Conservation (phyloP, 257 asterid genomes). For the Ophiorrhiza pumila region DNA sequence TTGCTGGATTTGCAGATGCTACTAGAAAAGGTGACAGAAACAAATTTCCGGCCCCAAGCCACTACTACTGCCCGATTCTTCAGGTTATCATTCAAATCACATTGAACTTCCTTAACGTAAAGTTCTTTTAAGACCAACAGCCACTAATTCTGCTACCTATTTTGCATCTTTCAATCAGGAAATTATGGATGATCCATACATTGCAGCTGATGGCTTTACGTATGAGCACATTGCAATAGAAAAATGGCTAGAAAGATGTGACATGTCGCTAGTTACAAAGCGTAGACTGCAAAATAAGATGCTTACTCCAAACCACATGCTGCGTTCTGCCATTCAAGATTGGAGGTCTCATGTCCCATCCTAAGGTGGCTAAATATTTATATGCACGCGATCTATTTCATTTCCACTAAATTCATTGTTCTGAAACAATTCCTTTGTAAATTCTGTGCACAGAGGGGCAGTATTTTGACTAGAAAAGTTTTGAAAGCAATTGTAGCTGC, state of each 20-base stretch:
- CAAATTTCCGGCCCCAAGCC: slow-evolving; percentile 47
- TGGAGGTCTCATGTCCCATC: slow-evolving; percentile 39
- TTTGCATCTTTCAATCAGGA: slow-evolving; percentile 47
- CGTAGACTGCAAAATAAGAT: slow-evolving; percentile 43
- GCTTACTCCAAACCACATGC: slow-evolving; percentile 63
- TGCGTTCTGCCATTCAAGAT: slow-evolving; percentile 67
- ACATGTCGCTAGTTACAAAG: slow-evolving; percentile 70
- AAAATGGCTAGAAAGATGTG: slow-evolving; percentile 58
- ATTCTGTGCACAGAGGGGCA: background rate
- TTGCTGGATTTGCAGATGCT: slow-evolving; percentile 60
- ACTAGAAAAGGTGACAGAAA: slow-evolving; percentile 24
- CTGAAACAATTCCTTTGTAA: background rate
- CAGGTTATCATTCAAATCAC: slow-evolving; percentile 40
- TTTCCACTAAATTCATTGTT: background rate
- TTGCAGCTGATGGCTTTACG: slow-evolving; percentile 89
- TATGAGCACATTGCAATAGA: slow-evolving; percentile 71
- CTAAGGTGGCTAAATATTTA: background rate
- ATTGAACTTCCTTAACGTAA: background rate
- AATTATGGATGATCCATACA: slow-evolving; percentile 74
- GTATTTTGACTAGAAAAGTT: background rate
- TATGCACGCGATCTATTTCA: background rate
- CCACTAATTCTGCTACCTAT: slow-evolving; percentile 19
- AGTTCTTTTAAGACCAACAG: background rate
- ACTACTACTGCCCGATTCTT: slow-evolving; percentile 81
- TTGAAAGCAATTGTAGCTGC: background rate